Evolutionary conservation across 441 rosid genomes (phyloP), one percentile per base, ranked within the genome.

Genomic region (Hura crepitans): DNA sequence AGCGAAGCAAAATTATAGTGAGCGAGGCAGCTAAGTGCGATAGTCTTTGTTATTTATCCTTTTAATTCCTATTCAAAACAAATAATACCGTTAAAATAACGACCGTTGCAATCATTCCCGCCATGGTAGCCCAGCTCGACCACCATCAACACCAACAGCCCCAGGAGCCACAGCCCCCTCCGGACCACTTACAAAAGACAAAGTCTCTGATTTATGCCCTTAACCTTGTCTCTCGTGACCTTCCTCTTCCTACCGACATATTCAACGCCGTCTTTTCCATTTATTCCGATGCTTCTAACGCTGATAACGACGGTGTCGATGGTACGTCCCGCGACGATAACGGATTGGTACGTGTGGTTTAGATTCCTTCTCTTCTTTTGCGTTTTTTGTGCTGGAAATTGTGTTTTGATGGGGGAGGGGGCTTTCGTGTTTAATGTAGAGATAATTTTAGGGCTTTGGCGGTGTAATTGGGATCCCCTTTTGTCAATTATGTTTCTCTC

Each of bases 121-220:
- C 93, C 92, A 92, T 89, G 96, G 86, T 83, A 74, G 82, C 88
- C 80, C 90, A 82, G 83, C 78, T 84, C 30, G 90, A 84, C 77
- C 77, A 79, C 66, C 89, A 69, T 58, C 74, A 72, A 43, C 83
- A 39, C 15, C 74, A 55, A 27, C 72, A 71, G 39, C 82, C 33
- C 13, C 71, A 66, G 50, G 72, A 75, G 47, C 68, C 59, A 4
- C 61, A 63, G 23, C 20, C 80, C 43, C 72, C 84, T 69, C 72
- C 71, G 22, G 90, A 82, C 74, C 77, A 77, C 60, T 69, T 72
- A 0, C 83, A 84, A 68, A 85, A 85, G 77, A 77, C 95, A 6
- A 89, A 88, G 81, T 83, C 96, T 66, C 77, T 95, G 80, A 86
- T 96, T 77, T 87, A 77, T 65, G 97, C 99, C 62, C 90, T 96